Evolutionary conservation across 805 yeast genomes (phyloP).

Genomic region (Hanseniaspora clermontiae): DNA sequence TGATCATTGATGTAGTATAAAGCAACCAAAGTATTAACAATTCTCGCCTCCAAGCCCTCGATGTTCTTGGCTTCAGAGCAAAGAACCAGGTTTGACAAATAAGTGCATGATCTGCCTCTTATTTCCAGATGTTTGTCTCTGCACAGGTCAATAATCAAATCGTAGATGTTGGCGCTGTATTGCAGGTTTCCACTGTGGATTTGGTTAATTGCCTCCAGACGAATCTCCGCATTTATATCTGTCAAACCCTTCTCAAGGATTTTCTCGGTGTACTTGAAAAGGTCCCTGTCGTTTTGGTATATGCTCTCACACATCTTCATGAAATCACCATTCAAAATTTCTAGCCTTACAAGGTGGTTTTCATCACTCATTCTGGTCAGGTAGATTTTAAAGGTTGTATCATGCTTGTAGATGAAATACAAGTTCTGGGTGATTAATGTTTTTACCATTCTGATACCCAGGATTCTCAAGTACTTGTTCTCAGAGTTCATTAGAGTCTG

Average conservation of each 20-base stretch:
- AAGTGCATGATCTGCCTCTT: not conserved
- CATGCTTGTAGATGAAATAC: not conserved
- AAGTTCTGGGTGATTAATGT: not conserved
- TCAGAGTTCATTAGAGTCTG: slow-evolving; percentile 1
- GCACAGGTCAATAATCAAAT: not conserved
- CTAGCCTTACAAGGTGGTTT: slow-evolving; percentile 7
- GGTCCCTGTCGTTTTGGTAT: not conserved
- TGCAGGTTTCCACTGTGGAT: not conserved
- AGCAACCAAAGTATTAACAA: not conserved
- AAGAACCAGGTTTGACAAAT: not conserved
- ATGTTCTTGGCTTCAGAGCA: not conserved
- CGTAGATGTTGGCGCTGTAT: not conserved
- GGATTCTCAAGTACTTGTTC: slow-evolving; percentile 5
- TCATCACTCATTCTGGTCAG: slow-evolving; percentile 9
- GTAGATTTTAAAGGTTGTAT: not conserved
- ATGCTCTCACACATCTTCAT: not conserved
- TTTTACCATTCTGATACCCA: slow-evolving; percentile 7
- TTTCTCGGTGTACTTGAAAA: not conserved
- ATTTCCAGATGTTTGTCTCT: slow-evolving; percentile 2
- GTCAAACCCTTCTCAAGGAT: not conserved
- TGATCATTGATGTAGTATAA: slow-evolving; percentile 7
- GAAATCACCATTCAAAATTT: not conserved
- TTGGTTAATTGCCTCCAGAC: not conserved
- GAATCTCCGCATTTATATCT: slow-evolving; percentile 3
- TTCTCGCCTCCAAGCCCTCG: not conserved